phyloP scores from a whole-genome alignment of 1,139 yeast genomes.

The Sugiyamaella castrensis region DNA sequence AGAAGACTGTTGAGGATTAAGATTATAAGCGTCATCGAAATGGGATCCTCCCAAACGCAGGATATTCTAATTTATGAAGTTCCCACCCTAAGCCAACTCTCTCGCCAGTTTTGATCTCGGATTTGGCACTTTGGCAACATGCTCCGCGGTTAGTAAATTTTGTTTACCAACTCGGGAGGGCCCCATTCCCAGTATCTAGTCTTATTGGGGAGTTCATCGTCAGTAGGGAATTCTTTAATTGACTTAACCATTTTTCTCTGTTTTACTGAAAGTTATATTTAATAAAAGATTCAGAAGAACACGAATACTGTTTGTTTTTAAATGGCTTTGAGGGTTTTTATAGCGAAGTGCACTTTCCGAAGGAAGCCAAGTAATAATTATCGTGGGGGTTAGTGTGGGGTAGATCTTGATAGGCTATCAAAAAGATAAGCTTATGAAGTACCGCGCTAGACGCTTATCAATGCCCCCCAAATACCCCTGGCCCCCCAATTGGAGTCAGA shows the following conservation, averaged over 20 bases:
- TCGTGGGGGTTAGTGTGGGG: too few relatives aligned
- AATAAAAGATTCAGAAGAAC: too few relatives aligned
- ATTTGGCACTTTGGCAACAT: slow-evolving; percentile 23
- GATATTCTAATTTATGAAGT: slow-evolving; percentile 23
- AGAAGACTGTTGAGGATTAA: slow-evolving; percentile 36
- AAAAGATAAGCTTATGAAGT: too few relatives aligned
- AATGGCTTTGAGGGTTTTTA: too few relatives aligned
- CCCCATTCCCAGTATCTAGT: slow-evolving; percentile 28
- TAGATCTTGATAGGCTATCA: too few relatives aligned
- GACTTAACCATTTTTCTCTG: slow-evolving; percentile 3
- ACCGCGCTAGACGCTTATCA: too few relatives aligned
- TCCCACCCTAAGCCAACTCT: slow-evolving; percentile 26
- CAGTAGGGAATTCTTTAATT: slow-evolving; percentile 23
- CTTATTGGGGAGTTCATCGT: slow-evolving; percentile 23
- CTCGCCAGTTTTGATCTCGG: slow-evolving; percentile 26
- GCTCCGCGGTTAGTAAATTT: slow-evolving; percentile 25
- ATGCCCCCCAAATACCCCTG: too few relatives aligned
- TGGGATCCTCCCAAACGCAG: slow-evolving; percentile 20
- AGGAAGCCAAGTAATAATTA: too few relatives aligned
- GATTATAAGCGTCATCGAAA: slow-evolving; percentile 31
- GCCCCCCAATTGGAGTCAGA: too few relatives aligned
- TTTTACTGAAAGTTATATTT: not conserved
- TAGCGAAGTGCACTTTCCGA: too few relatives aligned
- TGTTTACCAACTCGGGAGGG: slow-evolving; percentile 27
- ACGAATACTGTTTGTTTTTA: not conserved